These are phyloP conservation scores for Nakazawaea wyomingensis DNA, from an alignment of 805 yeast species.

Conservation along the genomic window DNA sequence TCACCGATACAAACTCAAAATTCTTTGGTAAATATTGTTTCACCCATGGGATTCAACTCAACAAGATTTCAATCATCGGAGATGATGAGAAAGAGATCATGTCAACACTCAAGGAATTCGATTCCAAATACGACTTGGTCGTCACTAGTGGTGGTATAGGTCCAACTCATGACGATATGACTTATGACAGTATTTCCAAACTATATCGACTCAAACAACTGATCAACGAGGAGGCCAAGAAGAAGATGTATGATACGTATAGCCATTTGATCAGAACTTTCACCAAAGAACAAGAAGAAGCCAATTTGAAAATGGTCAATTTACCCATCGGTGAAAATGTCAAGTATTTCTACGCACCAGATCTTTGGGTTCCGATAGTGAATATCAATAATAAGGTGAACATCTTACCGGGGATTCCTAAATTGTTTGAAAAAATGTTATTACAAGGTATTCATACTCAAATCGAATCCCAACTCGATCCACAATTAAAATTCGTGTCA, in stretches of 20 bases:
- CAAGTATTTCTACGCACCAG: slow-evolving; percentile 40
- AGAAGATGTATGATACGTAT: slow-evolving; percentile 49
- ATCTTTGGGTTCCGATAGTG: slow-evolving; percentile 83
- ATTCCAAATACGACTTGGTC: slow-evolving; percentile 54
- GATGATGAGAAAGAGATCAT: slow-evolving; percentile 68
- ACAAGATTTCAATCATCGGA: slow-evolving; percentile 66
- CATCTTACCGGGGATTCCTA: slow-evolving; percentile 83
- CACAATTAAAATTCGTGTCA: slow-evolving; percentile 34
- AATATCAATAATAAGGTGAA: slow-evolving; percentile 59
- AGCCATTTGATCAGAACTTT: slow-evolving; percentile 30
- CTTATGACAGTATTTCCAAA: slow-evolving; percentile 69
- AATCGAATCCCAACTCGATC: slow-evolving; percentile 31
- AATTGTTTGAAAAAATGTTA: slow-evolving; percentile 55
- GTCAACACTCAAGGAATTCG: slow-evolving; percentile 41
- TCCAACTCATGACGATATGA: slow-evolving; percentile 87
- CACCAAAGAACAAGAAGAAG: slow-evolving; percentile 41
- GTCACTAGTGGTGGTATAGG: slow-evolving; percentile 78
- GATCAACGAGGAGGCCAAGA: slow-evolving; percentile 53
- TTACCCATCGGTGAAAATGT: slow-evolving; percentile 52
- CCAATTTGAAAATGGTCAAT: slow-evolving; percentile 76
- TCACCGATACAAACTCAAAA: slow-evolving; percentile 70
- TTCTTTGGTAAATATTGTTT: slow-evolving; percentile 71
- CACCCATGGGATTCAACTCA: slow-evolving; percentile 58
- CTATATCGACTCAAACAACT: slow-evolving; percentile 48
- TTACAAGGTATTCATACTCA: slow-evolving; percentile 35